Base-by-base conservation (phyloP, 2,329 filamentous ascomycete species). In the Penicillium sp. region DNA sequence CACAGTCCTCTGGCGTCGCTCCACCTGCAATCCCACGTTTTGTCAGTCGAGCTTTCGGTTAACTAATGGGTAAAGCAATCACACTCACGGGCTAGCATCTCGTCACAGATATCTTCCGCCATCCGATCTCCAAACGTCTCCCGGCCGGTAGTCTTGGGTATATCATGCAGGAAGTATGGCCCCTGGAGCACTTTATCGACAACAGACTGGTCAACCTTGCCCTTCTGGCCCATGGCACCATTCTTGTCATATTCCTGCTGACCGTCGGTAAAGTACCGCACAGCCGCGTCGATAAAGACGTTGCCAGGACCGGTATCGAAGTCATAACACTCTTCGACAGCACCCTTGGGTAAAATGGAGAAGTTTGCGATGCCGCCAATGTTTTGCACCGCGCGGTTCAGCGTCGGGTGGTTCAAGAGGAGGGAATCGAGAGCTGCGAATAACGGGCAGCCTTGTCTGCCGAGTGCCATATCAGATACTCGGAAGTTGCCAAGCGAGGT, bases 331-430 rank as follows among this genome's bases (percentile, higher is more conserved):
- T 48, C 31, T 16, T 42, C 34, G 11, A 38, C 22, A 20, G 32
- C 41, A 42, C 56, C 56, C 2, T 74, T 71, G 6, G 76, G 77
- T 42, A 81, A 76, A 62, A 81, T 79, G 63, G 73, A 79, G 28
- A 81, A 72, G 55, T 77, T 81, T 24, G 73, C 74, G 37, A 81
- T 78, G 45, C 78, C 77, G 44, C 77, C 76, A 47, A 81, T 80
- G 56, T 80, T 79, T 58, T 81, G 75, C 60, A 77, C 79, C 3
- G 75, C 76, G 31, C 78, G 72, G 16, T 77, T 67, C 59, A 77
- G 77, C 16, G 61, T 73, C 1, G 77, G 72, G 55, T 80, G 75
- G 53, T 74, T 73, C 22, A 80, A 66, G n/a, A 79, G 56, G 10
- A 79, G 68, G 4, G 71, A 69, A 54, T 80, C 76, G 54, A 80